Base-by-base conservation (phyloP, 257 asterid species). In the Fraxinus anomala region DNA sequence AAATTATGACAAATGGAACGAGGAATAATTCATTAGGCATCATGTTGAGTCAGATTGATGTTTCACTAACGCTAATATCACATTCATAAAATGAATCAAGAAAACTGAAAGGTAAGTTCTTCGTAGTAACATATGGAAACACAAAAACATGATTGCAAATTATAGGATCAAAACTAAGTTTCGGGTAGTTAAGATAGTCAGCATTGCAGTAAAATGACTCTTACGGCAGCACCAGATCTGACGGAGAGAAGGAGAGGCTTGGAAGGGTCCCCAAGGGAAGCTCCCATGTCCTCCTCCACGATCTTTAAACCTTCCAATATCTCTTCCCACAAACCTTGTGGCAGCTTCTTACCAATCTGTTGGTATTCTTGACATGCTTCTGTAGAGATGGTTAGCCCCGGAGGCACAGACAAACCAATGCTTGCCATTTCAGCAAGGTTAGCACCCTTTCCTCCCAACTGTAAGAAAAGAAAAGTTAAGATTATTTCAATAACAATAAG, bases 391-490 rank as follows among this genome's bases (percentile, higher is more conserved):
- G 99, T 95, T 72, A 95, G 90, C 23, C 99, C 99, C 0, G 99
- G 97, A 4, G 99, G 99, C 73, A 95, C 99, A 0, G 99, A 95
- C 42, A 95, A 84, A 23, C 98, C 98, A 63, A 95, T 95, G 83
- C 96, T 90, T 65, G 99, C 98, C 99, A 95, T 95, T 86, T 95
- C 99, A 59, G 99, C 99, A 17, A 95, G 97, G 76, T 95, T 95
- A n/a, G 99, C 99, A 5, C 98, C 98, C 77, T 94, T 92, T 28
- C 98, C 97, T 73, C 98, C 98, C 91, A 94, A 80, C 98, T 92
- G 82, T 42, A 65, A 36, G 68, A 80, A 74, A 70, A 30, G 26
- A 24, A 61, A 63, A 26, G 69, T 23, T 26, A 26, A 26, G 16
- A 63, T 23, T 63, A 59, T 63, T 61, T 24, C 26, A 24, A 28